Evolutionary conservation across 2,329 filamentous ascomycete genomes (phyloP), one percentile per base, ranked within the genome.

Genomic region (Teratosphaeria gauchensis): DNA sequence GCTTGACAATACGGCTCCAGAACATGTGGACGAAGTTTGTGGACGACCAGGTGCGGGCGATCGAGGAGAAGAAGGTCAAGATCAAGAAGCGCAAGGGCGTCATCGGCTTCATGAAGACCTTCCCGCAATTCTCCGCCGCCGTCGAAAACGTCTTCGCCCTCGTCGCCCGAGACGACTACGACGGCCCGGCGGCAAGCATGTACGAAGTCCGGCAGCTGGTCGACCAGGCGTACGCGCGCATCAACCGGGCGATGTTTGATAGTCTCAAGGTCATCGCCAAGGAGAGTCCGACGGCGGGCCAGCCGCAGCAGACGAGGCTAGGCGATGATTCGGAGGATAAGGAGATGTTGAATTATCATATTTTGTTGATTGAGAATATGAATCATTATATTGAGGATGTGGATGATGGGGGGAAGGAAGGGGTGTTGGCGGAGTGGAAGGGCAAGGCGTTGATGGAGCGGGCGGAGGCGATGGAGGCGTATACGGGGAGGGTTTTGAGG

Each of bases 1-100:
- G 90, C 69, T 78, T 95, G 9, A 89, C 94, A 65, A 61, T 84
- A 58, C 83, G 83, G 51, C 78, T 97, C 19, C 84, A 88, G 64
- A 82, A 83, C 2, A 83, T 89, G 2, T 96, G 96, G 76, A 85
- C 82, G 61, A 90, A 89, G 62, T 96, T 97, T 67, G 85, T 97
- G 8, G 92, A 97, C 65, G 90, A 96, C 63, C 94, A 99, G 72
- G 88, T 97, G 60, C 89, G 90, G 30, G 92, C 91, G 4, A 96
- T 97, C 63, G 94, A 97, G 75, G 94, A 97, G 62, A 97, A 92
- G 46, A 97, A 97, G 75, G 92, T 99, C 73, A 96, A 96, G 78
- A 91, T 96, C 75, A 96, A 96, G 79, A 97, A 97, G 79, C 88
- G 94, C 65, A 96, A 95, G 76, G 92, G 94, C 11, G 90, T 99